Evolutionary conservation across 2,329 filamentous ascomycete species (phyloP), one percentile per base, ranked within the genome.

Genomic region (Nothophaeocryptopus gaeumannii): DNA sequence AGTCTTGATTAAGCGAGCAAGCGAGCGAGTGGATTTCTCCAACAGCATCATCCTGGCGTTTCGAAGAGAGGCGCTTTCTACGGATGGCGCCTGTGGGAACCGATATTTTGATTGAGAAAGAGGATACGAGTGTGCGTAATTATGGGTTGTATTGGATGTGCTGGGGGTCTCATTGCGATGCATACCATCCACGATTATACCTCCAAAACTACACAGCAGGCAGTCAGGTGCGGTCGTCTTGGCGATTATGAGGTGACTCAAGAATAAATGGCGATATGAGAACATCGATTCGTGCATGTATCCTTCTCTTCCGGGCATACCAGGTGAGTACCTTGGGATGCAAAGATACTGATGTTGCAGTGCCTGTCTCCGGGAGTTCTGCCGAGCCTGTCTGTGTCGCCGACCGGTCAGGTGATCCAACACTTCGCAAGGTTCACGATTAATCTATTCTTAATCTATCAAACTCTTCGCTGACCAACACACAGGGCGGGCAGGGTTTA

Each of bases 1-100:
- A 38, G 29, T 42, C 37, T 51, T 45, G 43, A 47, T 55, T 52
- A 34, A 55, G 45, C 53, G 49, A 55, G 53, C 53, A 52, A 55
- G 53, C 53, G 53, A 55, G 53, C 45, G 46, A 36, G 36, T 49
- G 13, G 37, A 45, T 31, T 45, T 48, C 47, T 43, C 33, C 40
- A 47, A 45, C 42, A 55, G 45, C 53, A 55, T 47, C 53, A 52
- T 47, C 36, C 39, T 38, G 48, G 48, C 36, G 40, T 32, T 36
- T 50, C 31, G 40, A 42, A 14, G 16, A 15, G 14, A 39, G 14
- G 47, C 30, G 39, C 35, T 50, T 44, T 38, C 36, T 36, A 44
- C 36, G 30, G 36, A 36, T 35, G 35, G 47, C 40, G 47, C 47
- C 40, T 12, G 29, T 34, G 30, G 41, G 33, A 8, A 29, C 16